Percentiles rank a stretch among this genome's conserved stretches.
These are phyloP conservation scores for Erodium texanum DNA, from an alignment of 441 rosid genomes.

Conservation along the genomic window DNA sequence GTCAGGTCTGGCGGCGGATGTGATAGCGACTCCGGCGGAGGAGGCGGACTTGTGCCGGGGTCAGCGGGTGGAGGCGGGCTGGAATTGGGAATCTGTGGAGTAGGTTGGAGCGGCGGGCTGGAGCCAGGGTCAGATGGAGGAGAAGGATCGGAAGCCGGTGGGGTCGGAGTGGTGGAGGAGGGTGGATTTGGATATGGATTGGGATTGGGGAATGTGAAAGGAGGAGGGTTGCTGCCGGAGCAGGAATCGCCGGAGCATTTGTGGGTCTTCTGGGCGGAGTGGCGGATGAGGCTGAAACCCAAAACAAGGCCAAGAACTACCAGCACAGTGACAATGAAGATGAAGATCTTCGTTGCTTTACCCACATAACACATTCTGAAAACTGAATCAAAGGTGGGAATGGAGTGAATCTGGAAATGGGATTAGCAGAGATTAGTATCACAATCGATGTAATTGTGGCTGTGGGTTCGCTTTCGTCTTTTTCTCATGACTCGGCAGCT, in stretches of 20 bases:
- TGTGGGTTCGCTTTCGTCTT: slow-evolving; percentile 23
- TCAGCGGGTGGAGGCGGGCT: slow-evolving; percentile 17
- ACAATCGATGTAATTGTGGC: not conserved
- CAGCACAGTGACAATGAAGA: slow-evolving; percentile 65
- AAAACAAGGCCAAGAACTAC: slow-evolving; percentile 60
- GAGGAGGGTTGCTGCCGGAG: slow-evolving; percentile 32
- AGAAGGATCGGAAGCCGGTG: not conserved
- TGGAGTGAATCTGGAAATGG: slow-evolving; percentile 10
- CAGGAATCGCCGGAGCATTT: not conserved
- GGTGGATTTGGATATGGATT: slow-evolving; percentile 17
- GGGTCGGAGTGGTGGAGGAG: too few relatives aligned
- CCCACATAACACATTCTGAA: slow-evolving; percentile 58
- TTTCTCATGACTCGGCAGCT: slow-evolving; percentile 17
- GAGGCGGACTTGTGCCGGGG: slow-evolving; percentile 25
- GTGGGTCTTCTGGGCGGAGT: slow-evolving; percentile 12
- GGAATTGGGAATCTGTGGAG: not conserved
- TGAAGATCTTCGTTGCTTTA: slow-evolving; percentile 94
- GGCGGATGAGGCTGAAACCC: slow-evolving; percentile 59
- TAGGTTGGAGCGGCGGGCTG: not conserved
- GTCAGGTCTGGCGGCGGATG: slow-evolving; percentile 30
- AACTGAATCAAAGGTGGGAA: too few relatives aligned
- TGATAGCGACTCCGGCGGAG: slow-evolving; percentile 18
- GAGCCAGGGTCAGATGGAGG: slow-evolving; percentile 12
- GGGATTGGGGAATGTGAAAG: slow-evolving; percentile 31
- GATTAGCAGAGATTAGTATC: not conserved